Conservation (phyloP, 805 yeast species). For the Peterozyma xylosa region DNA sequence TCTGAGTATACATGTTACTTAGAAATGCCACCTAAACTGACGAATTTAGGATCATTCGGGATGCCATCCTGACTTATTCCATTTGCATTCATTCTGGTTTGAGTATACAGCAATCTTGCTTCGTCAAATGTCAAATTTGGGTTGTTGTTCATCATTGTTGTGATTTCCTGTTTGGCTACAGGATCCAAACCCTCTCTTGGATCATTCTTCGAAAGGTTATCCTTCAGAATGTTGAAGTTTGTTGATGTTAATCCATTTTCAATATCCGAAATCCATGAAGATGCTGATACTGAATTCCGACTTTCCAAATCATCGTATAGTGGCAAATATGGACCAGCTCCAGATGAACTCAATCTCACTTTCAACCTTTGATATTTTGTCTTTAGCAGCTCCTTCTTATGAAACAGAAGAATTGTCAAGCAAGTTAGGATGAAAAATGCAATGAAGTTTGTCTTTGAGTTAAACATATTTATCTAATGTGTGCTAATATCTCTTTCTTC, state of each 20-base stretch:
- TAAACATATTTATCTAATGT: too few species aligned
- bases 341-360: background rate
- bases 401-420: background rate
- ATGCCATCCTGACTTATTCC: conserved; percentile 27
- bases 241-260: conserved; percentile 53
- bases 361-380: background rate
- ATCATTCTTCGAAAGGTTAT: conserved; percentile 41
- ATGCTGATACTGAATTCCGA: background rate
- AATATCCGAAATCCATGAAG: conserved; percentile 33
- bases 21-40: conserved; percentile 13
- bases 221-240: conserved; percentile 43
- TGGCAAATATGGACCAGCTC: background rate
- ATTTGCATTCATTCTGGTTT: conserved; percentile 35
- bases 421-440: too few species aligned
- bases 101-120: conserved; percentile 53
- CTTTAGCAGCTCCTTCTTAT: background rate
- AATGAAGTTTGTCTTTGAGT: too few species aligned
- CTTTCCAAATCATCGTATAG: background rate
- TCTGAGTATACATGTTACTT: too few species aligned
- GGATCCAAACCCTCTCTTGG: conserved; percentile 55
- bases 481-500: too few species aligned
- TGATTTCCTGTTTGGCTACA: conserved; percentile 41
- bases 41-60: conserved; percentile 8
- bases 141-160: conserved; percentile 43
- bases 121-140: conserved; percentile 51